These are phyloP conservation scores for Zalaria obscura DNA, from an alignment of 2,329 filamentous ascomycete genomes.

Conservation along the genomic window DNA sequence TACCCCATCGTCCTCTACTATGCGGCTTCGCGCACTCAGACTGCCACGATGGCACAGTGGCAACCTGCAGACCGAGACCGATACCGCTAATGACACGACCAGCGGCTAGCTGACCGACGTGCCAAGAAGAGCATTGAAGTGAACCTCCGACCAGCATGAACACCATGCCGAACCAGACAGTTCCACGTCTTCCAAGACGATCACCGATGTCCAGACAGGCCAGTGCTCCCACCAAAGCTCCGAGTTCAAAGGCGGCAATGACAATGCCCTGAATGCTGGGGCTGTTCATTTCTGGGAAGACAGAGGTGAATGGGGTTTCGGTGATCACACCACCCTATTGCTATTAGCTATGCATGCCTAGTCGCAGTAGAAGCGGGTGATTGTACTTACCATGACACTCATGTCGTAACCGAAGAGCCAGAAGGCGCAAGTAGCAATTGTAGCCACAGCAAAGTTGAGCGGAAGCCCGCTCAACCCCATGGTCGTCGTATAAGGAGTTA, in stretches of 20 bases:
- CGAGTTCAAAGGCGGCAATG: conserved; percentile 2
- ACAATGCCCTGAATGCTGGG: conserved; percentile 5
- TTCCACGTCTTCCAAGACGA: background rate
- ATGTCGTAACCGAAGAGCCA: conserved; percentile 12
- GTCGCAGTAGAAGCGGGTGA: background rate
- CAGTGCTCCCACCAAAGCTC: conserved; percentile 3
- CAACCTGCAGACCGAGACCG: conserved; percentile 42
- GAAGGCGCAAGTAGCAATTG: conserved; percentile 9
- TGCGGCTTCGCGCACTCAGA: conserved; percentile 30
- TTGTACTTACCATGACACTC: conserved; percentile 6
- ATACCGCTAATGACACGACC: conserved; percentile 38
- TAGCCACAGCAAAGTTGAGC: conserved; percentile 6
- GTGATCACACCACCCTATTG: background rate
- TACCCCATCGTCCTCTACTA: conserved; percentile 6
- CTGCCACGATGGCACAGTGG: conserved; percentile 39
- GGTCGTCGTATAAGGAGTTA: conserved; percentile 1
- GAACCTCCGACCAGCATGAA: conserved; percentile 7
- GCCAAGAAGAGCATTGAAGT: conserved; percentile 6
- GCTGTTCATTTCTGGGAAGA: conserved; percentile 7
- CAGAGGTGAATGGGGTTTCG: conserved; percentile 8
- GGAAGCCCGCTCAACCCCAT: background rate
- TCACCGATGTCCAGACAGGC: conserved; percentile 1
- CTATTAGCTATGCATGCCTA: too few relatives aligned
- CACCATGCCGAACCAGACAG: conserved; percentile 2
- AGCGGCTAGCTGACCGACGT: conserved; percentile 35